Conservation (phyloP, 257 asterid species). For the Solanum etuberosum region DNA sequence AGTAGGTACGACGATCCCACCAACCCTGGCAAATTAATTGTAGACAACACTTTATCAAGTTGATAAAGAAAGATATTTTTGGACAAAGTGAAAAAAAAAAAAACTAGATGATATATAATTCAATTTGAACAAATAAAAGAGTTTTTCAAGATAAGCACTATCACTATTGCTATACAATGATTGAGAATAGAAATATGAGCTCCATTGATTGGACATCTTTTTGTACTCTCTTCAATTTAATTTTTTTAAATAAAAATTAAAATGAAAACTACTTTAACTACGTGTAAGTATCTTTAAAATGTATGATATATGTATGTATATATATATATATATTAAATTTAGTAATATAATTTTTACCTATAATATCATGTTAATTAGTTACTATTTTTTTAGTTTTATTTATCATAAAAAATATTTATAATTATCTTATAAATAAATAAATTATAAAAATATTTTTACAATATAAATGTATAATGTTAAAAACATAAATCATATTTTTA, state of each 20-base stretch:
- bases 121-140: background rate
- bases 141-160: background rate
- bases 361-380: background rate
- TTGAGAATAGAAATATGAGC: background rate
- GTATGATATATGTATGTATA: background rate
- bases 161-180: background rate
- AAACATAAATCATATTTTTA: background rate
- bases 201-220: background rate
- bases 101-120: background rate
- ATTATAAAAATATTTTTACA: background rate
- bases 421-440: background rate
- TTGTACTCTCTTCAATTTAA: background rate
- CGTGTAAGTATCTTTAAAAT: background rate
- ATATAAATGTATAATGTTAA: background rate
- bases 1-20: background rate
- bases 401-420: background rate
- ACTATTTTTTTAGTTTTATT: background rate
- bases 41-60: background rate
- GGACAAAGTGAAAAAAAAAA: background rate
- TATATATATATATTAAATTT: background rate
- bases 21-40: background rate
- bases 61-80: background rate
- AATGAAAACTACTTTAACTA: background rate
- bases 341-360: background rate
- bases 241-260: background rate